Percentiles rank a stretch among this genome's conserved stretches.
Evolutionary conservation across 805 yeast species (phyloP).

Genomic region (Candida berthetii): DNA sequence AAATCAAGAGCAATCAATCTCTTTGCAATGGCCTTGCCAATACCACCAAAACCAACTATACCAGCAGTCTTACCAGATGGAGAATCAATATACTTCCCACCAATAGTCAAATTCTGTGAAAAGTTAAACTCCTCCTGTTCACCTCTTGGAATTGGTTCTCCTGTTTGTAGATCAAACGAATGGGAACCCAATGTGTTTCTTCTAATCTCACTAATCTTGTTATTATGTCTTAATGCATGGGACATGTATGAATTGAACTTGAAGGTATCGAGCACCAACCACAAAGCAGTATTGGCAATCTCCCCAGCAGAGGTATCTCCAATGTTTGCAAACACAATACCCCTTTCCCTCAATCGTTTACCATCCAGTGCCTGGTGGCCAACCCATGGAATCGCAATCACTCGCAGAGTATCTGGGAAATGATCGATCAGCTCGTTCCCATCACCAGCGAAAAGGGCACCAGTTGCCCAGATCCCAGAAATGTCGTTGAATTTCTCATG

Average conservation of each 20-base stretch:
- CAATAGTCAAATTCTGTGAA: constrained; percentile 36
- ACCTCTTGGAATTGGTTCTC: constrained; percentile 19
- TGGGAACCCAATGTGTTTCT: constrained; percentile 25
- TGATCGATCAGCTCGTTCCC: constrained; percentile 35
- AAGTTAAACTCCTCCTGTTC: constrained; percentile 28
- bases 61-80: constrained; percentile 56
- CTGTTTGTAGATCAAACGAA: constrained; percentile 23
- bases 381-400: constrained; percentile 52
- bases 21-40: constrained; percentile 60
- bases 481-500: constrained; percentile 30
- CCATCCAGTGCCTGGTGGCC: constrained; percentile 53
- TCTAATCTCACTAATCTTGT: constrained; percentile 42
- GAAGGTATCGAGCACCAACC: constrained; percentile 51
- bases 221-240: constrained; percentile 27
- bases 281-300: constrained; percentile 71
- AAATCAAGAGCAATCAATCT: constrained; percentile 56
- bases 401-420: constrained; percentile 40
- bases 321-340: constrained; percentile 55
- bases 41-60: constrained; percentile 70
- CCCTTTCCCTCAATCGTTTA: constrained; percentile 33
- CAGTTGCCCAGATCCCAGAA: constrained; percentile 49
- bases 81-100: constrained; percentile 38
- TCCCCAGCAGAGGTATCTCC: constrained; percentile 55
- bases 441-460: constrained; percentile 40
- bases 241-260: constrained; percentile 49